Percentiles rank a stretch among this genome's conserved stretches.
Conservation (phyloP, 176 grass and related monocot genomes). For the Eragrostis curvula region DNA sequence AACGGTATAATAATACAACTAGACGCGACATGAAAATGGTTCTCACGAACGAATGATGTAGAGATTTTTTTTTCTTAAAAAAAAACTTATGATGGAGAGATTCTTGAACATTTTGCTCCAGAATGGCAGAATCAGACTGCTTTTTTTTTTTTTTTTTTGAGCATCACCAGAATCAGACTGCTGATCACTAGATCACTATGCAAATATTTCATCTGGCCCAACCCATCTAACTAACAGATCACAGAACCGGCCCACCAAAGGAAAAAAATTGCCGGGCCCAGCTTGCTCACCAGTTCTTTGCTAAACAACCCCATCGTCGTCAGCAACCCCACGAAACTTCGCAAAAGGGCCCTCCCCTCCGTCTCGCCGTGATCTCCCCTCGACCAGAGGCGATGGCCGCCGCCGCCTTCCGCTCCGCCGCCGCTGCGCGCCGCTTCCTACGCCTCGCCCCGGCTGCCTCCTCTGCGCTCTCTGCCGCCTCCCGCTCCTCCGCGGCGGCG, state of each 20-base stretch:
- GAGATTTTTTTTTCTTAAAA: too few species aligned
- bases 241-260: neutral
- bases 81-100: too few species aligned
- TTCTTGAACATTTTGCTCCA: too few species aligned
- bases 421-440: slow-evolving; percentile 44
- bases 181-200: neutral
- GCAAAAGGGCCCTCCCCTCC: neutral
- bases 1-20: neutral
- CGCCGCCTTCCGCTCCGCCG: slow-evolving; percentile 59
- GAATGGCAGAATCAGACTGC: too few species aligned
- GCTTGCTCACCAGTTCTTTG: neutral
- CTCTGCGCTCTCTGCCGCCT: slow-evolving; percentile 40
- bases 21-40: neutral
- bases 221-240: neutral
- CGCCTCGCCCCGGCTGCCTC: slow-evolving; percentile 37
- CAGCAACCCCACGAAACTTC: neutral
- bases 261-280: neutral
- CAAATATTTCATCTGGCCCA: neutral
- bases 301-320: neutral
- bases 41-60: too few species aligned
- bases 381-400: slow-evolving; percentile 56
- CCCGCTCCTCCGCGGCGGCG: slow-evolving; percentile 17
- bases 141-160: too few species aligned
- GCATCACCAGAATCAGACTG: too few species aligned
- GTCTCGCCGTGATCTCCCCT: slow-evolving; percentile 32